phyloP scores from a whole-genome alignment of 345 rosid species.

The Anacardium occidentale region DNA sequence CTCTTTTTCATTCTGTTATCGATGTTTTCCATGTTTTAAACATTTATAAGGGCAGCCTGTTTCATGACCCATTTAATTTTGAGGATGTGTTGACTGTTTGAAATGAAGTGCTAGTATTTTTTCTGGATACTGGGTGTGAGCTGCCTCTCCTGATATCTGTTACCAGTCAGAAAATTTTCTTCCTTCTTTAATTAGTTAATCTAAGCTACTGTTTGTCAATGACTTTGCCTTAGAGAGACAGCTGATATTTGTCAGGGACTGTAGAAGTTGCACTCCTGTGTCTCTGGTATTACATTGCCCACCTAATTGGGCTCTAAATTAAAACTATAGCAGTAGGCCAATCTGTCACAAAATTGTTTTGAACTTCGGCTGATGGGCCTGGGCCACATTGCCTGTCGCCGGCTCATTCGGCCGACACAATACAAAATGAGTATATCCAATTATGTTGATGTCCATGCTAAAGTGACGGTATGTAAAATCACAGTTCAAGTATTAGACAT shows the following conservation, averaged over 20 bases:
- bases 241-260: too few species aligned
- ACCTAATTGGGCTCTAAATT: too few species aligned
- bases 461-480: too few species aligned
- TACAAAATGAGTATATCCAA: too few species aligned
- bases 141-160: neutral
- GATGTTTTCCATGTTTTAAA: neutral
- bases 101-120: neutral
- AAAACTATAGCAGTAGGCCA: too few species aligned
- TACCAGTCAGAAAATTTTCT: neutral
- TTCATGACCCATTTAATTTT: neutral
- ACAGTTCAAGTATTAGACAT: too few species aligned
- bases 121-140: neutral
- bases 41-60: neutral
- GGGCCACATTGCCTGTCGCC: too few species aligned
- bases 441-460: too few species aligned
- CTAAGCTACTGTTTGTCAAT: neutral
- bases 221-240: too few species aligned
- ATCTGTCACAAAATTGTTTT: too few species aligned
- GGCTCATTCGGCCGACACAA: too few species aligned
- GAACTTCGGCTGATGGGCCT: too few species aligned
- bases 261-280: neutral
- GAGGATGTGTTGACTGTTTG: neutral
- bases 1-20: neutral
- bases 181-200: neutral
- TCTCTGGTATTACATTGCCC: neutral